Percentiles rank a stretch among this genome's conserved stretches.
phyloP scores from a whole-genome alignment of 73 alveolate species.

The Blepharisma japonicum region DNA sequence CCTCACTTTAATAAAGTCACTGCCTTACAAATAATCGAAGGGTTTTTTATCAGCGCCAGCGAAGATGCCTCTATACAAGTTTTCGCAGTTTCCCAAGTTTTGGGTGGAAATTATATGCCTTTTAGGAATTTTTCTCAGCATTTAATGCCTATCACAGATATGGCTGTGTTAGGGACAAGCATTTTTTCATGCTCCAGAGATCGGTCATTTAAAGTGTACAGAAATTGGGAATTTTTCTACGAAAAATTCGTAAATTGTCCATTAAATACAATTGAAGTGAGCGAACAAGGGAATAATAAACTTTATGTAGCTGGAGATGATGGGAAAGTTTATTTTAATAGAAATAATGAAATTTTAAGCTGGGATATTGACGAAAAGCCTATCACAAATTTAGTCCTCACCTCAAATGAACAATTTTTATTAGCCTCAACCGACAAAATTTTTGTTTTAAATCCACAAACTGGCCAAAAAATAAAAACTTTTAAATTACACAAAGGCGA shows the following conservation, averaged over 20 bases:
- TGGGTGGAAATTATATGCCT: neutral
- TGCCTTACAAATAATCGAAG: neutral
- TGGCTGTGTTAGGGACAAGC: neutral
- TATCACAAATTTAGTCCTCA: neutral
- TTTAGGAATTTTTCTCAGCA: neutral
- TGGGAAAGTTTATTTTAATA: neutral
- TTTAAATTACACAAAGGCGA: neutral
- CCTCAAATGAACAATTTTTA: neutral
- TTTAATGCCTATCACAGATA: neutral
- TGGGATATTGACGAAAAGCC: constrained; percentile 10
- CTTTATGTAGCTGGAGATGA: neutral
- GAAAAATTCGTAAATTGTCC: neutral
- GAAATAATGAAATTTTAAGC: neutral
- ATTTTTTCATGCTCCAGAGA: constrained; percentile 2
- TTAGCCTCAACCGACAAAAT: neutral
- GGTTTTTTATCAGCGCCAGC: neutral
- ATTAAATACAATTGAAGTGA: neutral
- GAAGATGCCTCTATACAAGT: constrained; percentile 14
- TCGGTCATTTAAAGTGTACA: neutral
- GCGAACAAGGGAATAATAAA: neutral
- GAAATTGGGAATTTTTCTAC: neutral
- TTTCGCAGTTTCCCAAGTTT: neutral
- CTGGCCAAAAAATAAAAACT: constrained; percentile 16
- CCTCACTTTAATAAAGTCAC: neutral
- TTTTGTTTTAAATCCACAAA: neutral